Evolutionary conservation across 1,284 basidiomycete genomes (phyloP), one percentile per base, ranked within the genome.

Genomic region (Caloboletus firmus): DNA sequence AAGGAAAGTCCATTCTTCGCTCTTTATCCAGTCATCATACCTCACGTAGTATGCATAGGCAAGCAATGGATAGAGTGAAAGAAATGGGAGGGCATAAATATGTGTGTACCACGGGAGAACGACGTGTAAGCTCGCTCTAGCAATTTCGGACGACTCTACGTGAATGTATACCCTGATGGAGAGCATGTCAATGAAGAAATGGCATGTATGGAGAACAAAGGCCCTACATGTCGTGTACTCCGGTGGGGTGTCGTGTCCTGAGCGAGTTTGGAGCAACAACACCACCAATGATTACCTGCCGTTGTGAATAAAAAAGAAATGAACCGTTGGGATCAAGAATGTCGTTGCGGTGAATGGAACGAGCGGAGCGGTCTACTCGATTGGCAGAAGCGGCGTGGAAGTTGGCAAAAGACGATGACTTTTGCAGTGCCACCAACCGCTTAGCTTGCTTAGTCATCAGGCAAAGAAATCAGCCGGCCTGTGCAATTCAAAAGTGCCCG

Each of bases 1-100:
- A 45, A 99, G 81, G 68, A 99, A 99, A 0, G 96, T 95, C 91
- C 92, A 96, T 70, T 95, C 92, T 72, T 97, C 95, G 61, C 92
- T 95, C 69, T 87, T 82, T 52, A 96, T 74, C 87, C 91, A 95
- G 66, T 93, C 80, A 65, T 97, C 92, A 72, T 98, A 98, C 68
- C 83, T 85, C 68, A 92, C 67, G 65, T 88, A 91, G 78, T 97
- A 98, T 24, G 95, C 88, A 72, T 95, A 97, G 42, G 91, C 93
- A 47, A 95, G 84, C 30, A 95, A 70, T 0, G 95, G 95, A 68
- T 98, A 99, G 56, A 96, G 78, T 1, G 83, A 82, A 15, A 95
- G 79, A 70, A 94, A 94, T 0, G 95, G 95, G 13, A 89, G 58
- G 13, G 87, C 83, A 72, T 99, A 99, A 55, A 97, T 69, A 66